phyloP scores from a whole-genome alignment of 495 filamentous ascomycete species.

The Apiosordaria backusii region DNA sequence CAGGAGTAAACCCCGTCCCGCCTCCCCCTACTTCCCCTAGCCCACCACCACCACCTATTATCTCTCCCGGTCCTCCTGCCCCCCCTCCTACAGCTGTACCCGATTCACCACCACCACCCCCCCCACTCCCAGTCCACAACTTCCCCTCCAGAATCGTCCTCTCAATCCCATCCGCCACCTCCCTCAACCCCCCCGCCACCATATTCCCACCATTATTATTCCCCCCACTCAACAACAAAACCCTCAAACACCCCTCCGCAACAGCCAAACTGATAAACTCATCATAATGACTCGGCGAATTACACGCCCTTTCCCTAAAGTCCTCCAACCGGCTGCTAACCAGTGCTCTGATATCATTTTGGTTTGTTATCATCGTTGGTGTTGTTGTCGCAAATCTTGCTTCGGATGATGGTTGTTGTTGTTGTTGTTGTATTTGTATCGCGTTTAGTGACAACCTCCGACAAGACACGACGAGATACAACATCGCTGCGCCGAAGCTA shows the following conservation, averaged over 20 bases:
- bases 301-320: conserved; percentile 16
- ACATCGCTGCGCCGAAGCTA: conserved; percentile 26
- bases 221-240: not conserved
- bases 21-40: not conserved
- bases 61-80: too few relatives aligned
- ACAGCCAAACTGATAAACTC: conserved; percentile 21
- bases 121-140: conserved; percentile 1
- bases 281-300: conserved; percentile 20
- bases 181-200: conserved; percentile 13
- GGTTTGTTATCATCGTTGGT: not conserved
- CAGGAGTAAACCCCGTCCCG: not conserved
- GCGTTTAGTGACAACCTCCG: conserved; percentile 15
- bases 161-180: conserved; percentile 26
- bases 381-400: not conserved
- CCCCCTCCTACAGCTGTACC: too few relatives aligned
- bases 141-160: conserved; percentile 17
- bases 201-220: conserved; percentile 12
- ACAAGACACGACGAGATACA: conserved; percentile 19
- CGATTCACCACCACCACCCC: not conserved
- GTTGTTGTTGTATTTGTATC: not conserved
- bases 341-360: not conserved
- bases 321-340: conserved; percentile 15
- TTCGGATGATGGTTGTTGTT: too few relatives aligned
- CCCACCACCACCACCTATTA: conserved; percentile 3
- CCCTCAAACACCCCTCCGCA: conserved; percentile 16